Evolutionary conservation across 2,329 filamentous ascomycete genomes (phyloP), one percentile per base, ranked within the genome.

Genomic region (Lachnellula willkommii): DNA sequence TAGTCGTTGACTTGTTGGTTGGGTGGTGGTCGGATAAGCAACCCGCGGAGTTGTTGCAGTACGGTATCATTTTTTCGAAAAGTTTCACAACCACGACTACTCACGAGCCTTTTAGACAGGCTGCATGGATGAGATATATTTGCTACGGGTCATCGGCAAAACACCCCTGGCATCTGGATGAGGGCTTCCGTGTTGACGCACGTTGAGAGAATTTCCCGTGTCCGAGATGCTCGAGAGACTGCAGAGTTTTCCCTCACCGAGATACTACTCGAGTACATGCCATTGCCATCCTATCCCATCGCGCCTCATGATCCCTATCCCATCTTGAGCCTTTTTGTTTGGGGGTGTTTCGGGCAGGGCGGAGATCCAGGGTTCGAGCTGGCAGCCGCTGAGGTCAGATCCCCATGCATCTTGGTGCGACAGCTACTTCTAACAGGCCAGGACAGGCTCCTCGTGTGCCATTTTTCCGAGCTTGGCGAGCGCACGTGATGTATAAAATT

Each of bases 311-410:
- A 3, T 11, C 24, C 22, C 20, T n/a, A 20, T 32, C 22, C 14
- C n/a, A 17, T 32, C 45, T 32, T 32, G 28, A 32, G n/a, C 22
- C 45, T 12, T 9, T 47, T 47, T 20, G 15, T 32, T 47, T 47
- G 20, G 20, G 20, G 20, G 20, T 47, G 45, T 47, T 47, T 47
- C 45, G 45, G 45, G 20, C 22, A 17, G 20, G 42, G 42, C 42
- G 42, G 45, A 8, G 22, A 22, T 9, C 24, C 45, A 47, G 12
- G 22, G 12, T 8, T 14, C 24, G 22, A 22, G 42, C n/a, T 47
- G 14, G 14, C 45, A 47, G 45, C 45, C 45, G 45, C 45, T 47
- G 45, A 47, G 45, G 45, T 47, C 45, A 47, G 42, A 47, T 47
- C 45, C 45, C 17, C 45, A 4, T 47, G 24, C 42, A 32, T 24